Evolutionary conservation across 2,329 filamentous ascomycete species (phyloP).

Genomic region (Aspergillus aculeatus): DNA sequence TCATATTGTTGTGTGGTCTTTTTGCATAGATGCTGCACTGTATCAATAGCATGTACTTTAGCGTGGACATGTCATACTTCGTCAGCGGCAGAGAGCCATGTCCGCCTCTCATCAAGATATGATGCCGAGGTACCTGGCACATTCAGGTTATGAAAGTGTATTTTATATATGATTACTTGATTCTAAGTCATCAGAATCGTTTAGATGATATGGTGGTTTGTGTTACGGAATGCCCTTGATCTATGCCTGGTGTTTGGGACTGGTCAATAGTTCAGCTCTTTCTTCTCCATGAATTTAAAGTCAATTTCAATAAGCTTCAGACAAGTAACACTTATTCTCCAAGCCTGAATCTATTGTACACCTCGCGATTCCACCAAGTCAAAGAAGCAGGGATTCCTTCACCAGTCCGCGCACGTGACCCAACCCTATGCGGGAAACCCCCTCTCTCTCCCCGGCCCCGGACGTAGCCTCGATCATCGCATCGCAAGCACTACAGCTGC

Average conservation of each 20-base stretch:
- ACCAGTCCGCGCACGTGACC: conserved; percentile 14
- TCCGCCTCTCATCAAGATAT: background rate
- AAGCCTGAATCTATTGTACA: background rate
- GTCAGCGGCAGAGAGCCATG: background rate
- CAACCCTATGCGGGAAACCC: background rate
- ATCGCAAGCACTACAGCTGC: background rate
- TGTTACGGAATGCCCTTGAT: no score
- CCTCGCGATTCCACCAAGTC: background rate
- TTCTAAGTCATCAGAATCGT: no score
- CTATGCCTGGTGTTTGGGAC: no score
- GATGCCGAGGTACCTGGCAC: background rate
- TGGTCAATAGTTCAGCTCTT: no score
- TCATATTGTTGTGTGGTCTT: background rate
- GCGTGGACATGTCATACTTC: background rate
- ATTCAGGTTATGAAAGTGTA: no score
- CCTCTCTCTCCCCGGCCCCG: conserved; percentile 4
- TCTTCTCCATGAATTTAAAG: no score
- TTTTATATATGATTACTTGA: no score
- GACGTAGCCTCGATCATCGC: conserved; percentile 7
- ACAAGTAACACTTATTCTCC: background rate
- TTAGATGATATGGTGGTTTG: no score
- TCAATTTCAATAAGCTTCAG: background rate
- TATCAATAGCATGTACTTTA: conserved; percentile 9
- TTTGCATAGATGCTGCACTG: conserved; percentile 2
- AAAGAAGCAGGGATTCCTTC: background rate